Evolutionary conservation across 2,329 filamentous ascomycete species (phyloP).

Genomic region (Hymenoscyphus linearis): DNA sequence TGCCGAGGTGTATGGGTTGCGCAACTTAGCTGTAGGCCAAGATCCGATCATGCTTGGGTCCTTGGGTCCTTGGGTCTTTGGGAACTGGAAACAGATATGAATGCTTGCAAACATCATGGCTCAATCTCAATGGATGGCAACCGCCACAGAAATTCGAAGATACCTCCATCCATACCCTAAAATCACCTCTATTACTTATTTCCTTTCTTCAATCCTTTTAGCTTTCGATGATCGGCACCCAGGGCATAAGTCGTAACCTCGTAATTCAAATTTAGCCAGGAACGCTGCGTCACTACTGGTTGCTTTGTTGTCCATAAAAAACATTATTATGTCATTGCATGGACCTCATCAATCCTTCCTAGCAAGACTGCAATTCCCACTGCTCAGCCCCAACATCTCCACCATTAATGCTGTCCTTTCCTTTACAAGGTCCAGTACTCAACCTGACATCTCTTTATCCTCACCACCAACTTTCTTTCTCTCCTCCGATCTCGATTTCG

Average conservation of each 20-base stretch:
- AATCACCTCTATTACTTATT: background rate
- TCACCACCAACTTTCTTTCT: constrained; percentile 27
- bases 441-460: constrained; percentile 31
- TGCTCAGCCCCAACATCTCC: background rate
- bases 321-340: constrained; percentile 13
- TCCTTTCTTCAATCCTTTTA: background rate
- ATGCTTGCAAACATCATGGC: background rate
- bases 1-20: background rate
- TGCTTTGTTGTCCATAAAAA: constrained; percentile 9
- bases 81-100: background rate
- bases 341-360: constrained; percentile 2
- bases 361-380: background rate
- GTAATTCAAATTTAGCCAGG: background rate
- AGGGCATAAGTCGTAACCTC: background rate
- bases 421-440: constrained; percentile 8
- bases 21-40: background rate
- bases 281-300: constrained; percentile 9
- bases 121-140: too few relatives aligned
- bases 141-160: background rate
- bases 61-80: too few relatives aligned
- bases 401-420: background rate
- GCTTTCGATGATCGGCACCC: background rate
- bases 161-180: too few relatives aligned
- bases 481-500: constrained; percentile 35
- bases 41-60: background rate